phyloP scores from a whole-genome alignment of 2,329 filamentous ascomycete genomes.

The Byssothecium circinans region DNA sequence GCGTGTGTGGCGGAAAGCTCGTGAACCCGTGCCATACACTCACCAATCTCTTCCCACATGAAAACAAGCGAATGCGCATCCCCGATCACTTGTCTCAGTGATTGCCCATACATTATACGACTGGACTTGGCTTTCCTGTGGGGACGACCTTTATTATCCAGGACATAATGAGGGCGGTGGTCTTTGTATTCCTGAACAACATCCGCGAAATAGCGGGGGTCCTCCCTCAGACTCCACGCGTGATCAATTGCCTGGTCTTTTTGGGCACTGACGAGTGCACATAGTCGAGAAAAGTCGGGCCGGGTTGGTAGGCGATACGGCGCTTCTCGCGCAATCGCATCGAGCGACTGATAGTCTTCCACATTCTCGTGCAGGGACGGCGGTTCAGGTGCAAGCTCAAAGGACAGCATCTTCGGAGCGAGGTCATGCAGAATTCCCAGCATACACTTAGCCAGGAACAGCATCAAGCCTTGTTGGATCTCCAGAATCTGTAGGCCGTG shows the following conservation, averaged over 20 bases:
- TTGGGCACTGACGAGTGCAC: slow-evolving; percentile 45
- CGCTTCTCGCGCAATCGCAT: not conserved
- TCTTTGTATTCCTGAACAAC: slow-evolving; percentile 48
- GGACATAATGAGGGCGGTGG: slow-evolving; percentile 41
- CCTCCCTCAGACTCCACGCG: slow-evolving; percentile 59
- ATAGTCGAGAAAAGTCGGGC: slow-evolving; percentile 51
- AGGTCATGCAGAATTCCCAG: too few relatives aligned
- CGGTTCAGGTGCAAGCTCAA: too few relatives aligned
- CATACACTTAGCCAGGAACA: too few relatives aligned
- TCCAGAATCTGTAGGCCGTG: too few relatives aligned
- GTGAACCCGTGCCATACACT: too few relatives aligned
- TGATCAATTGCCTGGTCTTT: slow-evolving; percentile 55
- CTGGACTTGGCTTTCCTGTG: not conserved
- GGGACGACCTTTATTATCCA: not conserved
- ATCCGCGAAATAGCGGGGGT: slow-evolving; percentile 59
- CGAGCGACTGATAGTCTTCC: not conserved
- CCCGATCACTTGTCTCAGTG: too few relatives aligned
- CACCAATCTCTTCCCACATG: too few relatives aligned
- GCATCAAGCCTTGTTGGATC: too few relatives aligned
- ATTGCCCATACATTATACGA: not conserved
- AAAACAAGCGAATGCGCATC: too few relatives aligned
- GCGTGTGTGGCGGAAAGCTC: too few relatives aligned
- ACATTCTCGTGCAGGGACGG: slow-evolving; percentile 33
- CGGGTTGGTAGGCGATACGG: slow-evolving; percentile 48
- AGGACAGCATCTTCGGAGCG: too few relatives aligned